Evolutionary conservation across 2,329 filamentous ascomycete species (phyloP).

Genomic region (Talaromyces islandicus): DNA sequence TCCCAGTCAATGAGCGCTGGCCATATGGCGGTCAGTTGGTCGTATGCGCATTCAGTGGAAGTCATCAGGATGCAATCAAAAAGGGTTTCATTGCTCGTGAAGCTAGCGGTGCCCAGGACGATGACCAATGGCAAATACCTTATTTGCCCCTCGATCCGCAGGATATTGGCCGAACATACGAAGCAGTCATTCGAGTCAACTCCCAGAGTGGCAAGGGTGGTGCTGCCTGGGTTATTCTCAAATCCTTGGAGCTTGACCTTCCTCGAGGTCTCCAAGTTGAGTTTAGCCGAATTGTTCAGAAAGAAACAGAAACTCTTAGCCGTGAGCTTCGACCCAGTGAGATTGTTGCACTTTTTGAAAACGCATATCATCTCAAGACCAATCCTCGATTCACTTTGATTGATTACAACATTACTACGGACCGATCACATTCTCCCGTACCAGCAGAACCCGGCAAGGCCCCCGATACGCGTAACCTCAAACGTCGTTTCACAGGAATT

Average conservation of each 20-base stretch:
- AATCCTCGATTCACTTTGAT: conserved; percentile 82
- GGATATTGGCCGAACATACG: conserved; percentile 95
- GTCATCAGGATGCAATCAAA: conserved; percentile 94
- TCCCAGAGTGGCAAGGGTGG: conserved; percentile 94
- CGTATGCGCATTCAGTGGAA: conserved; percentile 86
- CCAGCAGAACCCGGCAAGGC: conserved; percentile 64
- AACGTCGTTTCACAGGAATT: conserved; percentile 78
- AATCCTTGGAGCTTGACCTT: conserved; percentile 82
- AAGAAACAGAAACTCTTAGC: conserved; percentile 69
- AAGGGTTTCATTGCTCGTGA: conserved; percentile 70
- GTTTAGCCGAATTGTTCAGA: conserved; percentile 83
- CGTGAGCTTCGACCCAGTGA: conserved; percentile 79
- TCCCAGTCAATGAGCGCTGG: conserved; percentile 80
- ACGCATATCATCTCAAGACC: conserved; percentile 75
- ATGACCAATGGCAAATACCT: conserved; percentile 75
- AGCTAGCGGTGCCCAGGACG: conserved; percentile 49
- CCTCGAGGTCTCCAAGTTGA: conserved; percentile 88
- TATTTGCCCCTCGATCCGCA: conserved; percentile 90
- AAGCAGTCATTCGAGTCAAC: conserved; percentile 96
- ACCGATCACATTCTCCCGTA: conserved; percentile 69
- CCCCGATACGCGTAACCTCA: conserved; percentile 69
- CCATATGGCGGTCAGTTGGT: conserved; percentile 89
- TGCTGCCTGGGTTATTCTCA: conserved; percentile 87
- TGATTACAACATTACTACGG: conserved; percentile 85
- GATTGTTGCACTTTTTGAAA: conserved; percentile 81